These are phyloP conservation scores for Metroxylon sagu DNA, from an alignment of 176 grass and related monocot species.

Conservation along the genomic window DNA sequence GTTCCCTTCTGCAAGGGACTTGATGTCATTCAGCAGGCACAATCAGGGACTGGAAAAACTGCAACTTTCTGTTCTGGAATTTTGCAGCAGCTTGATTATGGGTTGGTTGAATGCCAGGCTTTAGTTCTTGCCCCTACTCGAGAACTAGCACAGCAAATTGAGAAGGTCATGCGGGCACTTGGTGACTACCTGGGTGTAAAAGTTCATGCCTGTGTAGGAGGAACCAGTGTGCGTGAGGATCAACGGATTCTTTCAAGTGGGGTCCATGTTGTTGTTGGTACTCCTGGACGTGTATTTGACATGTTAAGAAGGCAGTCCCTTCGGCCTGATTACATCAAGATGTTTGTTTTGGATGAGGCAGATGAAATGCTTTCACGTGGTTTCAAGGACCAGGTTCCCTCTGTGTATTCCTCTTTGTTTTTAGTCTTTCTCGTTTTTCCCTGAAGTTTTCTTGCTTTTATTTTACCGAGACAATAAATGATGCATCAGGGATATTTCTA, in stretches of 20 bases:
- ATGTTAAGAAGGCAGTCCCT: slow-evolving; percentile 68
- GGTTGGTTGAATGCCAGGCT: slow-evolving; percentile 55
- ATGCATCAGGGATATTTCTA: too few species aligned
- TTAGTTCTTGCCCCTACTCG: slow-evolving; percentile 73
- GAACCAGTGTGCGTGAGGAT: slow-evolving; percentile 70
- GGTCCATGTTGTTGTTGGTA: slow-evolving; percentile 79
- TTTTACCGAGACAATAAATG: too few species aligned
- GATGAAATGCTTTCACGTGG: slow-evolving; percentile 84
- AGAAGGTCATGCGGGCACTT: slow-evolving; percentile 84
- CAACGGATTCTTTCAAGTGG: slow-evolving; percentile 74
- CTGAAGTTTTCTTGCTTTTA: too few species aligned
- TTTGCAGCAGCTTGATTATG: slow-evolving; percentile 73
- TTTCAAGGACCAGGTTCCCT: slow-evolving; percentile 72
- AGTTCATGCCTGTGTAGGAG: slow-evolving; percentile 81
- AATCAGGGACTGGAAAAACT: slow-evolving; percentile 79
- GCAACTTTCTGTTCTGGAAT: slow-evolving; percentile 86
- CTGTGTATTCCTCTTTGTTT: background rate
- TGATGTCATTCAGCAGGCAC: slow-evolving; percentile 86
- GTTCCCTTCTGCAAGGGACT: slow-evolving; percentile 78
- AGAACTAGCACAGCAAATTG: slow-evolving; percentile 75
- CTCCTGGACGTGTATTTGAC: slow-evolving; percentile 72
- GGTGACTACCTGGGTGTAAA: slow-evolving; percentile 79
- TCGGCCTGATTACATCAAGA: slow-evolving; percentile 56
- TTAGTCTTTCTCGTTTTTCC: too few species aligned
- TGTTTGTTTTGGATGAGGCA: slow-evolving; percentile 87